Base-by-base conservation (phyloP, 371 early-diverging fungal species). In the Dinochytrium kinnereticum region DNA sequence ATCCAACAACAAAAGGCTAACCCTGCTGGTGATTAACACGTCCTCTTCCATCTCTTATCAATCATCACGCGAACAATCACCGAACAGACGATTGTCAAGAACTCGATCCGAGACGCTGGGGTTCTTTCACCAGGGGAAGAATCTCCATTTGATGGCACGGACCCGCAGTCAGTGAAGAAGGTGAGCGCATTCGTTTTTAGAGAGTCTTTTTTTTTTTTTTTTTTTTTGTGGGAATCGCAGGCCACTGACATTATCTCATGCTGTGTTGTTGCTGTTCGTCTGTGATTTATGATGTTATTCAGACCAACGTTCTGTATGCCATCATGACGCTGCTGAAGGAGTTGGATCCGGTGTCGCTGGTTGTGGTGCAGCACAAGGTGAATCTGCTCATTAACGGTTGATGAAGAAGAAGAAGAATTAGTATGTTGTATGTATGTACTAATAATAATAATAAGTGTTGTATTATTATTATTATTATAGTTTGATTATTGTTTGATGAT, bases 311-410 rank as follows among this genome's bases (percentile, higher is more conserved):
- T 5, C 69, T 80, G 0, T 72, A 72, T 38, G 80, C 80, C 5
- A 71, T 80, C 10, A 67, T 80, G 39, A 68, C 76, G 31, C 57
- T 80, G n/a, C 34, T 80, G 37, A 80, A 80, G 59, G 77, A 76
- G 26, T 71, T 80, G 24, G 80, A 80, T 49, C n/a, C 38, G 3
- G 38, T 68, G n/a, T 64, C 73, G 0, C 64, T 80, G 69, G 57
- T 67, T 1, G 75, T 80, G 3, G 71, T 80, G 17, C 74, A 49
- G 30, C 68, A 78, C 33, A 78, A 81, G 51, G 51, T 81, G 13
- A 50, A 69, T 24, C 53, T 38, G 10, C n/a, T 71, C 38, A 15
- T 70, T 2, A 31, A 57, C 19, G 57, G n/a, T 49, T 49, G 49
- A n/a, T n/a, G 49, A n/a, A 49, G n/a, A 49, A n/a, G 49, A 49